Base-by-base conservation (phyloP, 1,284 basidiomycete genomes). In the Trichosporon ovoides region DNA sequence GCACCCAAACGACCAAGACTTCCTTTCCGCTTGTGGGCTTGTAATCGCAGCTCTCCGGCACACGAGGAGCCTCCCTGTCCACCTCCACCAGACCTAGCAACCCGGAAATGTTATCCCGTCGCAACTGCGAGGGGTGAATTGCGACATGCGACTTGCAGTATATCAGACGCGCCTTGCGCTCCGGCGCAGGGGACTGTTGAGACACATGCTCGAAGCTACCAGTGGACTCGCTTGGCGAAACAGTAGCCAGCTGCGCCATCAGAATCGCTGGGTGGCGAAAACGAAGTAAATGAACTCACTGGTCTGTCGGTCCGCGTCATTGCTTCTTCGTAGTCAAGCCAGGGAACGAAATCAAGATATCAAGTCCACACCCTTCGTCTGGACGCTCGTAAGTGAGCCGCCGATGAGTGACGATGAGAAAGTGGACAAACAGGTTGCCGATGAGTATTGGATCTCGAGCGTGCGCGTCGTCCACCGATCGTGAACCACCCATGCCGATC, bases 121-220 rank as follows among this genome's bases (percentile, higher is more conserved):
- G 82, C 72, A 93, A 94, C 2, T 89, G 86, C 0, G 92, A 95
- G 0, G 95, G 94, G 69, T 98, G 92, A 46, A 96, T 86, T 69
- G 93, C 92, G 38, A 94, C 91, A 73, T 93, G 93, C 37, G 87
- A 89, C 76, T 94, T 94, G 75, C 85, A 88, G 69, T 91, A 95
- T 18, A 95, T 76, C 48, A 96, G 80, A 9, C 68, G 60, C 7
- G 74, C 75, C 58, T 74, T 72, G 49, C 59, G 55, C 20, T 63
- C 59, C 12, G 24, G 19, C 9, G 46, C 31, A 9, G 37, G 14
- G 3, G 53, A 16, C 13, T n/a, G n/a, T 22, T 28, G 18, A 51
- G 31, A 16, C 22, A 60, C 37, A 37, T 60, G 58, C 31, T 60
- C 58, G 20, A 56, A 60, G 34, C 54, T 56, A 35, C 53, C 58